Evolutionary conservation across 2,329 filamentous ascomycete species (phyloP).

Genomic region (Botrytis fragariae): DNA sequence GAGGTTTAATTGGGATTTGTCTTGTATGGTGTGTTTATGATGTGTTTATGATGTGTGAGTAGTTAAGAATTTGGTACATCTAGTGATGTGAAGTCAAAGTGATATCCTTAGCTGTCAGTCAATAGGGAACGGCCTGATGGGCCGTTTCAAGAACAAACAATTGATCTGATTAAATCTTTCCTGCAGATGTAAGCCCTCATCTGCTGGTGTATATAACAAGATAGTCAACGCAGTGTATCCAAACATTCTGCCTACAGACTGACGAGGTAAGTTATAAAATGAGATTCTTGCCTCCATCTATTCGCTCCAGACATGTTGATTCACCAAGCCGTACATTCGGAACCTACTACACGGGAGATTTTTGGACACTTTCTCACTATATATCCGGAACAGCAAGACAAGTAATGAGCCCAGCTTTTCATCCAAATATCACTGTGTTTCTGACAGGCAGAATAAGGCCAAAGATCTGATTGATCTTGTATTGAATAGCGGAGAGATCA

Average conservation of each 20-base stretch:
- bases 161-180: neutral
- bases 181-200: neutral
- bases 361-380: conserved; percentile 45
- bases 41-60: neutral
- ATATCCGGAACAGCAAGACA: conserved; percentile 47
- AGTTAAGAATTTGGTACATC: neutral
- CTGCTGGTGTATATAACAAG: neutral
- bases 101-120: neutral
- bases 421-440: neutral
- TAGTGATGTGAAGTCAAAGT: neutral
- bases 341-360: conserved; percentile 48
- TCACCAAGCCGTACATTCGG: conserved; percentile 47
- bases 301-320: conserved; percentile 55
- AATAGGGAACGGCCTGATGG: neutral
- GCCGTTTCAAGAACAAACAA: neutral
- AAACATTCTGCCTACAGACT: neutral
- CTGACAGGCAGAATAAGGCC: neutral
- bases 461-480: neutral
- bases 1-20: neutral
- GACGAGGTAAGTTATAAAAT: accelerated
- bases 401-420: neutral
- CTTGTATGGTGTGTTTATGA: neutral
- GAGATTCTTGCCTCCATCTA: conserved; percentile 38
- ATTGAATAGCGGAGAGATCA: neutral
- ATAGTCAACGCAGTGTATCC: neutral